Percentiles rank a stretch among this genome's conserved stretches.
These are phyloP conservation scores for Globisporangium ultimum DNA, from an alignment of 352 stramenopile genomes.

Conservation along the genomic window DNA sequence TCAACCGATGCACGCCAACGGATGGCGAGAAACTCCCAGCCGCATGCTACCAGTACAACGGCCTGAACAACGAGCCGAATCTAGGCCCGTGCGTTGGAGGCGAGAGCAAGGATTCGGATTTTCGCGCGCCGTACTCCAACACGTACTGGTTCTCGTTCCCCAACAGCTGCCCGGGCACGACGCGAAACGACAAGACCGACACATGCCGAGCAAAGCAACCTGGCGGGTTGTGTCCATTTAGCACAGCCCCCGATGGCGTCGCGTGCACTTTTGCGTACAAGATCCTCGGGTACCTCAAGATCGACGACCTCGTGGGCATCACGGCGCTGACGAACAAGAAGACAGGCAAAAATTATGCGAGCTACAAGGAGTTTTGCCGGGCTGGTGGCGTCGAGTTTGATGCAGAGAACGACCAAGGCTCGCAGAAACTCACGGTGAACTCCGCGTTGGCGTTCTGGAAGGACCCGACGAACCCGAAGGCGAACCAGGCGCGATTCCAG, in stretches of 20 bases:
- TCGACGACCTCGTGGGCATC: constrained; percentile 65
- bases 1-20: constrained; percentile 44
- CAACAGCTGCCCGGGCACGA: constrained; percentile 43
- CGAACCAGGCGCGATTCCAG: constrained; percentile 42
- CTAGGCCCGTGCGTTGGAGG: constrained; percentile 50
- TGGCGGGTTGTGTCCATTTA: constrained; percentile 42
- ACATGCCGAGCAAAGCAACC: constrained; percentile 31
- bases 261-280: constrained; percentile 60
- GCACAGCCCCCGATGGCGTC: constrained; percentile 35
- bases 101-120: constrained; percentile 35
- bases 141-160: constrained; percentile 78
- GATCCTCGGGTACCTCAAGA: constrained; percentile 48
- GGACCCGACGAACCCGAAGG: constrained; percentile 32
- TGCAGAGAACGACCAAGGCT: constrained; percentile 25
- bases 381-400: constrained; percentile 46
- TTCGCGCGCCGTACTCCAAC: constrained; percentile 50
- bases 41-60: constrained; percentile 46
- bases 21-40: constrained; percentile 25
- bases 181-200: constrained; percentile 45
- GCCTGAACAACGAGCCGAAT: constrained; percentile 34
- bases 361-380: constrained; percentile 46
- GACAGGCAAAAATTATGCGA: constrained; percentile 21
- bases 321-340: constrained; percentile 29
- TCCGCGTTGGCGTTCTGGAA: constrained; percentile 58
- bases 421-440: constrained; percentile 31